These are phyloP conservation scores for Gossypium turneri DNA, from an alignment of 345 rosid genomes.

Conservation along the genomic window DNA sequence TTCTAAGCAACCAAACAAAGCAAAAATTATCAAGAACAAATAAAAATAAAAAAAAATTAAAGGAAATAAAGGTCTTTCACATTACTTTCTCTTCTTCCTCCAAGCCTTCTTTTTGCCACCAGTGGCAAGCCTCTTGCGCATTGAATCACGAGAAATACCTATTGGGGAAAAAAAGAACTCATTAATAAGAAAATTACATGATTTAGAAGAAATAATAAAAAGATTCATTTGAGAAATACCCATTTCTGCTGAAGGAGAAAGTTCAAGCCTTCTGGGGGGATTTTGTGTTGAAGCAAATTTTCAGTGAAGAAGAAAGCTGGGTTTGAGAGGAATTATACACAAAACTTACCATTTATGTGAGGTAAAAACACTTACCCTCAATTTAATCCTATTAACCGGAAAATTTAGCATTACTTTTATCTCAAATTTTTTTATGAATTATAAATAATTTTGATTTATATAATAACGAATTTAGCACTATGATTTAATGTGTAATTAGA, in stretches of 20 bases:
- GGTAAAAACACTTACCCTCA: no score
- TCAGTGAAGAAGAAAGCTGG: conserved; percentile 3
- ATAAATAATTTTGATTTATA: no score
- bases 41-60: neutral
- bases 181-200: neutral
- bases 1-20: neutral
- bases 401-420: no score
- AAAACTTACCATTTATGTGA: no score
- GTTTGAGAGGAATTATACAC: neutral
- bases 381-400: no score
- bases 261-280: neutral
- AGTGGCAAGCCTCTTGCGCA: conserved; percentile 93
- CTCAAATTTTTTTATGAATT: no score
- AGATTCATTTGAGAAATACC: conserved; percentile 21
- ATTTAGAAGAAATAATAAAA: neutral
- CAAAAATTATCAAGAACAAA: neutral
- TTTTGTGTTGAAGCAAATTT: neutral
- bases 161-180: neutral
- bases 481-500: fast-evolving
- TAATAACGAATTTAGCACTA: no score
- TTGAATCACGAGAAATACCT: conserved; percentile 87
- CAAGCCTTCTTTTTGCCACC: conserved; percentile 90
- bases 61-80: neutral
- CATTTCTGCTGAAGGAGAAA: conserved; percentile 28
- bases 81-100: conserved; percentile 91